A percentile compares a stretch with the other conserved stretches of the same genome.
phyloP scores from a whole-genome alignment of 768 basidiomycete species.

The Termitomyces sp. region DNA sequence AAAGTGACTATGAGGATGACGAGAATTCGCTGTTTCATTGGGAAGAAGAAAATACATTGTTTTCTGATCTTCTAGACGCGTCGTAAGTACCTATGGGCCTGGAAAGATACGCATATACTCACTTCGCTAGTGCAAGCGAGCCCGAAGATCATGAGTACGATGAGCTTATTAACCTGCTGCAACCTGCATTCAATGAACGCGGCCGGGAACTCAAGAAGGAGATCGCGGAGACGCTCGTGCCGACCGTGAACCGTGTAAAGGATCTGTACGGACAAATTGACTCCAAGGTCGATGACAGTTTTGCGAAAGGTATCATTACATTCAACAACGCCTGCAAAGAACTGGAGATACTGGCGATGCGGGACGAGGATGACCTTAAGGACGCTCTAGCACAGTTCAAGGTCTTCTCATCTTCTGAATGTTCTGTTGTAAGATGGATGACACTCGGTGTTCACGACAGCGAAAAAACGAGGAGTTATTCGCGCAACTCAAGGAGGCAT shows the following conservation, averaged over 20 bases:
- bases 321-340: slow-evolving; percentile 58
- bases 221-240: slow-evolving; percentile 43
- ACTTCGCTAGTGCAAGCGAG: slow-evolving; percentile 23
- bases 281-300: slow-evolving; percentile 36
- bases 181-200: slow-evolving; percentile 38
- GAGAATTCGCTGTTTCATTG: slow-evolving; percentile 40
- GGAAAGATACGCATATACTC: slow-evolving; percentile 13
- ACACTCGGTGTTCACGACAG: slow-evolving; percentile 28
- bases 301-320: slow-evolving; percentile 42
- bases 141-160: slow-evolving; percentile 31
- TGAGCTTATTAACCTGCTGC: slow-evolving; percentile 39
- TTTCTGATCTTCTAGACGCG: slow-evolving; percentile 47
- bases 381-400: slow-evolving; percentile 38
- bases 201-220: slow-evolving; percentile 37
- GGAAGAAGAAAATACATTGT: slow-evolving; percentile 53
- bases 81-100: slow-evolving; percentile 27
- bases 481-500: slow-evolving; percentile 47
- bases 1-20: slow-evolving; percentile 22
- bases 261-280: slow-evolving; percentile 35
- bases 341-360: slow-evolving; percentile 44
- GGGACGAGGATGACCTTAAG: slow-evolving; percentile 42
- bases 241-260: slow-evolving; percentile 48
- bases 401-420: slow-evolving; percentile 28
- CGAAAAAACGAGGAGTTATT: slow-evolving; percentile 39
- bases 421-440: not conserved